Conservation (phyloP, 78 protist genomes). For the Monocercomonoides exilis region DNA sequence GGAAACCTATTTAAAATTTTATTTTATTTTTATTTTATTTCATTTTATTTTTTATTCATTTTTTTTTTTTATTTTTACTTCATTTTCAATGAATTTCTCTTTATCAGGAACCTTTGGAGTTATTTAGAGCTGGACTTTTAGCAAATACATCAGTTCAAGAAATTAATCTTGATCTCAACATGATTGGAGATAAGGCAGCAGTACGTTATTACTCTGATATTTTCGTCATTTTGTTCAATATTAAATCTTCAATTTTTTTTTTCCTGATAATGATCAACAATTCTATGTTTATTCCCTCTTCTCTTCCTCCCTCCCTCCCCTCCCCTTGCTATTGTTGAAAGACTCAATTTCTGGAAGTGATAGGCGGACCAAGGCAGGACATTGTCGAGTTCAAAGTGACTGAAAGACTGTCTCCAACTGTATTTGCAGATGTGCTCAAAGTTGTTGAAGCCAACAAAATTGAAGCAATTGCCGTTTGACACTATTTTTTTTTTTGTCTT, state of each 20-base stretch:
- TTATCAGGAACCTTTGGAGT: neutral
- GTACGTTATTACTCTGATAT: neutral
- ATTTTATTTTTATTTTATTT: no score
- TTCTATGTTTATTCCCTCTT: neutral
- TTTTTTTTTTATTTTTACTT: no score
- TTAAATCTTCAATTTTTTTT: no score
- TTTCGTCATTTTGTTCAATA: no score
- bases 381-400: neutral
- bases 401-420: neutral
- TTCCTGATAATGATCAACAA: no score
- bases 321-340: no score
- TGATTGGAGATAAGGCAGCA: neutral
- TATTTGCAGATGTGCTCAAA: neutral
- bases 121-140: neutral
- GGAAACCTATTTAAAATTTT: no score
- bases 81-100: neutral
- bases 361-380: neutral
- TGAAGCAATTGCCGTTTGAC: neutral
- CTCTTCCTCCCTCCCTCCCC: neutral
- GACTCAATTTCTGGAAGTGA: neutral
- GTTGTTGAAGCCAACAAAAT: neutral
- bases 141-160: neutral
- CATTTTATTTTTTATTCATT: no score
- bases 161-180: neutral
- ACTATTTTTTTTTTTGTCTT: neutral